Evolutionary conservation across 2,329 filamentous ascomycete species (phyloP).

Genomic region (Dothideomycetes sp.): DNA sequence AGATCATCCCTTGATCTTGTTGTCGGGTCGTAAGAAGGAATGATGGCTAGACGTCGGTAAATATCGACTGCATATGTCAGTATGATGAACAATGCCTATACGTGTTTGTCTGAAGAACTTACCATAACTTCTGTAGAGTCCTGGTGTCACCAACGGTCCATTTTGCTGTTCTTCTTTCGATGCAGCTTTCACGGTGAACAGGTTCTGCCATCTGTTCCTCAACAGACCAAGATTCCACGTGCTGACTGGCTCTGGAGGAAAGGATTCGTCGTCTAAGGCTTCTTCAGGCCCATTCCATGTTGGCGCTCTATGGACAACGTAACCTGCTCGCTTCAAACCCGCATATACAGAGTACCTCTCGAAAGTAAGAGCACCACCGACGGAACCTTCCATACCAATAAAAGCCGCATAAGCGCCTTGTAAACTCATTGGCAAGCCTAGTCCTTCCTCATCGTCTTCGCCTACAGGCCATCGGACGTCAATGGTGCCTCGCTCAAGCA

Average conservation of each 20-base stretch:
- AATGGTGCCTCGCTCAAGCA: constrained; percentile 78
- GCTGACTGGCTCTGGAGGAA: constrained; percentile 16
- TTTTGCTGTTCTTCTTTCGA: constrained; percentile 7
- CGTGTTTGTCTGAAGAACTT: not conserved
- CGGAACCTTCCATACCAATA: constrained; percentile 58
- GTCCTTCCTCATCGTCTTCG: constrained; percentile 41
- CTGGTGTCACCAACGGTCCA: constrained; percentile 44
- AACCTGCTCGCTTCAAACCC: constrained; percentile 72
- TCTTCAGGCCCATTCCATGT: constrained; percentile 27
- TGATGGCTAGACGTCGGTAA: constrained; percentile 65
- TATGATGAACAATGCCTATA: not conserved
- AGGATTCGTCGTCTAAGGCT: constrained; percentile 18
- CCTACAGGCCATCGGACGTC: constrained; percentile 71
- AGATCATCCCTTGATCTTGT: constrained; percentile 19
- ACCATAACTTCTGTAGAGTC: constrained; percentile 47
- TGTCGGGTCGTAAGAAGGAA: constrained; percentile 59
- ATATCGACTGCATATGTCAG: constrained; percentile 42
- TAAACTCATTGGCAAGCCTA: constrained; percentile 75
- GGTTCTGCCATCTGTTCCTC: constrained; percentile 1
- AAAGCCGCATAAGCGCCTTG: constrained; percentile 84
- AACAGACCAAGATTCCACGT: constrained; percentile 9
- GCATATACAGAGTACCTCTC: constrained; percentile 85
- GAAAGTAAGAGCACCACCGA: constrained; percentile 45
- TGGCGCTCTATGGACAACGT: constrained; percentile 65
- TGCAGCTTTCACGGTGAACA: constrained; percentile 1